Evolutionary conservation across 306 rosid species (phyloP), one percentile per base, ranked within the genome.

Genomic region (Arachis hypogaea): DNA sequence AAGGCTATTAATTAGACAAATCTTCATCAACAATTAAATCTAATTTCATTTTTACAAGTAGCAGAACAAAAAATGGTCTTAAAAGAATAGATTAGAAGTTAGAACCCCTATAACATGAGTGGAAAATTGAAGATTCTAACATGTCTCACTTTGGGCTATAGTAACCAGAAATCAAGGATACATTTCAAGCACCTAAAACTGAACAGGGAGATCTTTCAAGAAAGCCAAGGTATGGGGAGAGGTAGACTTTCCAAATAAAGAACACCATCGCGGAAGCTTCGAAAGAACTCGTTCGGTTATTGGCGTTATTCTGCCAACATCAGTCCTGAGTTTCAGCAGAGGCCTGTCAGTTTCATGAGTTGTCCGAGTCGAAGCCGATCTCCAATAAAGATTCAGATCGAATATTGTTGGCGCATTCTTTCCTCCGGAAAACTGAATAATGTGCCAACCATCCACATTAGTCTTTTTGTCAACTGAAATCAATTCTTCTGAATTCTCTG

Each of bases 181-280:
- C 40, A 63, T 14, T 71, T 66, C 4, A 64, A 71, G 71, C 10
- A 45, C 61, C 85, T 86, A 91, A 72, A 89, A 80, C 49, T 84
- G 52, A 74, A 89, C 76, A 28, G 91, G 89, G 70, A 94, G 97
- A 73, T 81, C 75, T 73, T 47, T 85, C 54, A 94, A 78, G 84
- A 94, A 92, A 11, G 99, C 82, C 40, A 94, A 79, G 73, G 86
- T 79, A 80, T 69, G 70, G 4, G 99, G 98, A 77, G 96, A 85
- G 29, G 95, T 92, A 29, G 96, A 94, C 84, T 94, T 94, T 43
- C 99, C 99, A 68, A 94, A 94, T 82, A 78, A 79, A 3, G 99
- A 86, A 72, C 99, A 89, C 99, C 99, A 92, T 42, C 77, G 43
- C 7, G 96, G 95, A 84, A 94, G 95, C 87, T 89, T 92, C 69